Conservation (phyloP, 352 stramenopile genomes). For the Globisporangium polare region DNA sequence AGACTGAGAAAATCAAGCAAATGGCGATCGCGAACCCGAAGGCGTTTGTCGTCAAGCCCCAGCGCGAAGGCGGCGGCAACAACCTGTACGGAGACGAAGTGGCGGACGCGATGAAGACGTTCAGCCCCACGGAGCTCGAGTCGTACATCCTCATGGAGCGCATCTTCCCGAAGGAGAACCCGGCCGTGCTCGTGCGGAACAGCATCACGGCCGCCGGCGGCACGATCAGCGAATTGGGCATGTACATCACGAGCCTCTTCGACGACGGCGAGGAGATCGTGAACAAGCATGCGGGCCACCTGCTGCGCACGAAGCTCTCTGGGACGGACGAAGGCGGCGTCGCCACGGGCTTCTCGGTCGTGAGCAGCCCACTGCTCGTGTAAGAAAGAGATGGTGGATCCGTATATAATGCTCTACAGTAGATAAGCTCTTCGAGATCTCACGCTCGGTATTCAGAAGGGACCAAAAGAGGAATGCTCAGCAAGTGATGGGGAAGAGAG, state of each 20-base stretch:
- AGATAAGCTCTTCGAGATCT: neutral
- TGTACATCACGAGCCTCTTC: conserved; percentile 90
- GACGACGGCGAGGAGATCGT: conserved; percentile 81
- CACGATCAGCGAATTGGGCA: conserved; percentile 94
- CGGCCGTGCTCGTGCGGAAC: conserved; percentile 81
- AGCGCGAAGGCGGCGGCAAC: conserved; percentile 97
- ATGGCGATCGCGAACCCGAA: conserved; percentile 58
- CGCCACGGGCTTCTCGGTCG: conserved; percentile 91
- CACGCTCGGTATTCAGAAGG: neutral
- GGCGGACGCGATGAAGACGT: conserved; percentile 71
- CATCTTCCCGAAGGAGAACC: conserved; percentile 90
- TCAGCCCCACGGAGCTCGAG: conserved; percentile 70
- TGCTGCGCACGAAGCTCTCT: conserved; percentile 94
- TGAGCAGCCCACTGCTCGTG: conserved; percentile 88
- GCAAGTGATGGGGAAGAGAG: neutral
- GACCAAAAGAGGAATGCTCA: neutral
- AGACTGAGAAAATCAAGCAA: conserved; percentile 66
- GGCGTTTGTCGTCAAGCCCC: conserved; percentile 96
- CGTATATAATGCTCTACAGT: too few species aligned
- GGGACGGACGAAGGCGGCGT: conserved; percentile 97
- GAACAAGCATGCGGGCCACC: conserved; percentile 93
- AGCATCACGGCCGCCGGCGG: conserved; percentile 59
- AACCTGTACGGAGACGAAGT: conserved; percentile 96
- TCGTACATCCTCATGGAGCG: conserved; percentile 97
- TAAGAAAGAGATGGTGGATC: conserved; percentile 17